Conservation (phyloP, 352 stramenopile genomes). For the Stephanocyclus meneghinianus region DNA sequence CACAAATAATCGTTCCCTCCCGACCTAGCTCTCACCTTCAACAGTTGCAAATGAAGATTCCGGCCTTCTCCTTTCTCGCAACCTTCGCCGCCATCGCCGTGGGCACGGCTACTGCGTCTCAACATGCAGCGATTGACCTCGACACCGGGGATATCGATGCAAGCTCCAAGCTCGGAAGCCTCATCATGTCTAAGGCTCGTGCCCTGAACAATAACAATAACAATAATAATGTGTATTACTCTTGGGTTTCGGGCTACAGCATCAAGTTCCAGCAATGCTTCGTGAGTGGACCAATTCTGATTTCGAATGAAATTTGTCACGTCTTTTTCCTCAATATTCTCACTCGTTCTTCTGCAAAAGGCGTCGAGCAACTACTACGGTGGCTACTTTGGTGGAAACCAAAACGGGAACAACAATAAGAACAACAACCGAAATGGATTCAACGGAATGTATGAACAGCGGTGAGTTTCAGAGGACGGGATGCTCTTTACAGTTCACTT, state of each 20-base stretch:
- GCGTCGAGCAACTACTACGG: conserved; percentile 23
- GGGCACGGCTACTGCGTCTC: not conserved
- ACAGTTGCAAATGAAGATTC: conserved; percentile 13
- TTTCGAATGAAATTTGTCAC: not conserved
- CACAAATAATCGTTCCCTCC: no score
- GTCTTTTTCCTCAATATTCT: not conserved
- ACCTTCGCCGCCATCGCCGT: not conserved
- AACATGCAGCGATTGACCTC: conserved; percentile 7
- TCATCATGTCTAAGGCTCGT: conserved; percentile 19
- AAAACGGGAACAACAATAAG: conserved; percentile 37
- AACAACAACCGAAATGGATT: conserved; percentile 41
- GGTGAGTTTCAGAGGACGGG: not conserved
- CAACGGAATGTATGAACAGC: conserved; percentile 45
- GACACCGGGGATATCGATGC: conserved; percentile 13
- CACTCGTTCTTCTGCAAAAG: not conserved
- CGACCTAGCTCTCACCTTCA: no score
- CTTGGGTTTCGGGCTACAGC: conserved; percentile 18
- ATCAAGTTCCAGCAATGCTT: conserved; percentile 22
- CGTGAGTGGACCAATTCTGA: not conserved
- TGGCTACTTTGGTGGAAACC: conserved; percentile 14
- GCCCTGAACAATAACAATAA: conserved; percentile 14
- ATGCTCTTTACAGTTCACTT: not conserved
- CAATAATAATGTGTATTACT: conserved; percentile 6
- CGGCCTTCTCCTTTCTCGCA: conserved; percentile 14
- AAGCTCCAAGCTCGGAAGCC: conserved; percentile 1